Evolutionary conservation across 306 rosid genomes (phyloP).

Genomic region (Gillenia trifoliata): DNA sequence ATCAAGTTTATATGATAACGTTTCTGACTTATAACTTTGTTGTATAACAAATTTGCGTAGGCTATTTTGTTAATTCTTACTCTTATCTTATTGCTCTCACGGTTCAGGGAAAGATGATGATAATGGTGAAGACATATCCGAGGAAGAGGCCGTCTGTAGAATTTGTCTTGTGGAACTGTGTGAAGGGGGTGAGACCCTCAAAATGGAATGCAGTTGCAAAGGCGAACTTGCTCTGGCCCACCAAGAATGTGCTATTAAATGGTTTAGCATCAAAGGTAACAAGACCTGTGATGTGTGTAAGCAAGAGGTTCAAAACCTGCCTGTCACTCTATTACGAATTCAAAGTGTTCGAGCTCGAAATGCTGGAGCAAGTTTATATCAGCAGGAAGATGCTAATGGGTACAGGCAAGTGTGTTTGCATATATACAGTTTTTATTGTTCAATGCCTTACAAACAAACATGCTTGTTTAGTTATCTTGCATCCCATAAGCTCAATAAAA

Average conservation of each 20-base stretch:
- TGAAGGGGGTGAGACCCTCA: constrained; percentile 98
- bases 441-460: no score
- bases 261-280: constrained; percentile 96
- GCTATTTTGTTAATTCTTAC: constrained; percentile 7
- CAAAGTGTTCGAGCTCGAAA: constrained; percentile 53
- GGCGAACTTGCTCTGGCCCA: constrained; percentile 98
- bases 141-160: constrained; percentile 95
- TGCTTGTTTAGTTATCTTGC: no score
- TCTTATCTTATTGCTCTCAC: constrained; percentile 18
- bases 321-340: constrained; percentile 79
- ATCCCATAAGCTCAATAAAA: constrained; percentile 16
- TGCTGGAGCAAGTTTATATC: constrained; percentile 42
- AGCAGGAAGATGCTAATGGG: constrained; percentile 45
- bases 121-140: constrained; percentile 82
- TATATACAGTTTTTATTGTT: no score
- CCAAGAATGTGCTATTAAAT: constrained; percentile 87
- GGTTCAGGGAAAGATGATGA: constrained; percentile 47
- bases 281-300: constrained; percentile 93
- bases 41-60: neutral
- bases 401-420: constrained; percentile 43
- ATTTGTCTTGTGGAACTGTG: constrained; percentile 86
- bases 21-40: neutral
- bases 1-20: neutral
- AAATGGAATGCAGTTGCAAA: constrained; percentile 98
- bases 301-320: constrained; percentile 79